These are phyloP conservation scores for Dentipellis fragilis DNA, from an alignment of 768 basidiomycete species.

Conservation along the genomic window DNA sequence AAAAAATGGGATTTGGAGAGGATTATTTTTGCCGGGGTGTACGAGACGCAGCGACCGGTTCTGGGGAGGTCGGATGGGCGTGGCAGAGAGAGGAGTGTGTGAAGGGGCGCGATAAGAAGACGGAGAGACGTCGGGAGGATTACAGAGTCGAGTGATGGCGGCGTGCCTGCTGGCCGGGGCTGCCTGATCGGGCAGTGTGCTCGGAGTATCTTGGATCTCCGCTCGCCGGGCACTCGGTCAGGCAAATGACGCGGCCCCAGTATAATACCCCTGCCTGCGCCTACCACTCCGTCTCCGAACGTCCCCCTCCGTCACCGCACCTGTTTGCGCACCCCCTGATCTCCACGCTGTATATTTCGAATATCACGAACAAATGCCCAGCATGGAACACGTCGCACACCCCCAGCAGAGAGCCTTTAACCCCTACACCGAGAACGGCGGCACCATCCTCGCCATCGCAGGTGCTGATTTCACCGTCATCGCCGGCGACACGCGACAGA, in stretches of 20 bases:
- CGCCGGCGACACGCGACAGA: conserved; percentile 94
- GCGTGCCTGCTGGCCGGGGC: background rate
- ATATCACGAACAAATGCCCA: conserved; percentile 3
- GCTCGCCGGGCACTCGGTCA: background rate
- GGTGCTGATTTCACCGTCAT: conserved; percentile 91
- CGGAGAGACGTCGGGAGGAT: conserved; percentile 3
- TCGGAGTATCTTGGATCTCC: conserved; percentile 2
- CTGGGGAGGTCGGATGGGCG: background rate
- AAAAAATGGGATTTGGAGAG: background rate
- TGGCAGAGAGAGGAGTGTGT: background rate
- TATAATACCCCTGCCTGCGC: conserved; percentile 11
- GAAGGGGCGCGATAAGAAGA: background rate
- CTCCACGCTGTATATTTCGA: background rate
- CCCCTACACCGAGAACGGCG: conserved; percentile 90
- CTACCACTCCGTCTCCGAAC: background rate
- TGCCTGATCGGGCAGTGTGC: background rate
- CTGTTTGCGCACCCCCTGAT: background rate
- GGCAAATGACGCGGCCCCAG: conserved; percentile 2
- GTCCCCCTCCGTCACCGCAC: background rate
- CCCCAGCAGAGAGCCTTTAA: conserved; percentile 63
- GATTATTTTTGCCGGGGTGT: background rate
- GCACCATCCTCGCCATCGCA: conserved; percentile 92
- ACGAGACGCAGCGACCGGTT: background rate
- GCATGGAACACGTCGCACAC: conserved; percentile 9
- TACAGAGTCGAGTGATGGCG: background rate